A percentile compares a stretch with the other conserved stretches of the same genome.
These are phyloP conservation scores for Fraxinus ornus DNA, from an alignment of 305 asterid species.

Conservation along the genomic window DNA sequence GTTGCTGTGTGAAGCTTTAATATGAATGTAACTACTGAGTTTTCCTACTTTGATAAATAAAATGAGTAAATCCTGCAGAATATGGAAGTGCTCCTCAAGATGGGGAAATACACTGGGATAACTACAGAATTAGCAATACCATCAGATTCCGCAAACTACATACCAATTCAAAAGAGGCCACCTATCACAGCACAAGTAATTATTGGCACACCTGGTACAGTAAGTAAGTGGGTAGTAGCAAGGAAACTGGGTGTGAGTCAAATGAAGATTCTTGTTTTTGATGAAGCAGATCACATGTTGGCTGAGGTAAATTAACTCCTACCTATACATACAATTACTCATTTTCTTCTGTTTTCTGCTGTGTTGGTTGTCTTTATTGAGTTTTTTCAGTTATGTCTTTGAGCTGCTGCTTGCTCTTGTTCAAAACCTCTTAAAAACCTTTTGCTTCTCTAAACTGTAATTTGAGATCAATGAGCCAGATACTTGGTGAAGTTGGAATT, in stretches of 20 bases:
- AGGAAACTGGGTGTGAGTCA: slow-evolving; percentile 67
- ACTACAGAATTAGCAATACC: slow-evolving; percentile 76
- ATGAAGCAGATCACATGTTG: slow-evolving; percentile 96
- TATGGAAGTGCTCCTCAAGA: slow-evolving; percentile 84
- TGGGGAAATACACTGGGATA: slow-evolving; percentile 84
- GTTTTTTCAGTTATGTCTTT: background rate
- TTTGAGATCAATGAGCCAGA: slow-evolving; percentile 19
- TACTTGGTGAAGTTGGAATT: background rate
- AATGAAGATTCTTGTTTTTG: slow-evolving; percentile 90
- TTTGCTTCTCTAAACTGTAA: slow-evolving; percentile 8
- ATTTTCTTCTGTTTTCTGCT: background rate
- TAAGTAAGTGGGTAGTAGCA: slow-evolving; percentile 58
- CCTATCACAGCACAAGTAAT: slow-evolving; percentile 72
- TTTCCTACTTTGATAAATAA: slow-evolving; percentile 10
- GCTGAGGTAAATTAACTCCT: slow-evolving; percentile 51
- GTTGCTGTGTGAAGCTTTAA: background rate
- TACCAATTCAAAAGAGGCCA: slow-evolving; percentile 56
- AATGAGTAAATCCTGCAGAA: slow-evolving; percentile 47
- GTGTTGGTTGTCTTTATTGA: background rate
- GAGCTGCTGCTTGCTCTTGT: background rate
- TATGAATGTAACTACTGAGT: background rate
- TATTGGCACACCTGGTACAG: slow-evolving; percentile 97
- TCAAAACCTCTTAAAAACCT: background rate
- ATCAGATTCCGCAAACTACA: slow-evolving; percentile 40
- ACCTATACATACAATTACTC: background rate